Evolutionary conservation across 1,284 basidiomycete genomes (phyloP), one percentile per base, ranked within the genome.

Genomic region (Ustilago sp.): DNA sequence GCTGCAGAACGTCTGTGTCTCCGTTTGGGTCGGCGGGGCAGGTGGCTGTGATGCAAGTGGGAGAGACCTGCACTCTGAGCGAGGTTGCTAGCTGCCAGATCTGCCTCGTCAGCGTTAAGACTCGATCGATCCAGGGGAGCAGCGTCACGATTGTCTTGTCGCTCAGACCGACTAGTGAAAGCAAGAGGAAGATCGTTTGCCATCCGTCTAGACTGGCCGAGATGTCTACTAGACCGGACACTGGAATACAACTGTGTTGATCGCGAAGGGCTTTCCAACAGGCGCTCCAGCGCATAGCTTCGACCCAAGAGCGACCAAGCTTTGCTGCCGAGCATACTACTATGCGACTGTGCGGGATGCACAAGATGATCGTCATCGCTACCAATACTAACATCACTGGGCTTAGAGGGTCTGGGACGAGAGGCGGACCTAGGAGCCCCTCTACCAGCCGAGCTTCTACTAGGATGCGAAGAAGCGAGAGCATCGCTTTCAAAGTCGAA

Each of bases 401-500:
- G 59, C 59, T 51, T 62, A 19, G 74, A 77, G 4, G 65, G 56
- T 15, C 69, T 53, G 36, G 58, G 56, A n/a, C 67, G 62, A 11
- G 66, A 64, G 1, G 48, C 28, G 19, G 63, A 45, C 23, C 64
- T 53, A 57, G 54, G 15, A 12, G 48, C 41, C 3, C 62, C 58
- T 13, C 62, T 53, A 39, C 54, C 51, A 13, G 38, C 65, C 1
- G 69, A 66, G 56, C 66, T 73, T 28, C 67, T 61, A 54, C 67
- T 72, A 13, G 74, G 66, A 41, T 60, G 57, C 5, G 74, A 76
- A 15, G 74, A 70, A 38, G 68, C 68, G 11, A 68, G 59, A n/a
- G 67, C 69, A 55, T 77, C 74, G 56, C 69, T 73, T 13, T 72
- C 74, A 43, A 72, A 72, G 39, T 77, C 74, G 45, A 77, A 77